phyloP scores from a whole-genome alignment of 305 asterid genomes.

The Solanum hybrid region DNA sequence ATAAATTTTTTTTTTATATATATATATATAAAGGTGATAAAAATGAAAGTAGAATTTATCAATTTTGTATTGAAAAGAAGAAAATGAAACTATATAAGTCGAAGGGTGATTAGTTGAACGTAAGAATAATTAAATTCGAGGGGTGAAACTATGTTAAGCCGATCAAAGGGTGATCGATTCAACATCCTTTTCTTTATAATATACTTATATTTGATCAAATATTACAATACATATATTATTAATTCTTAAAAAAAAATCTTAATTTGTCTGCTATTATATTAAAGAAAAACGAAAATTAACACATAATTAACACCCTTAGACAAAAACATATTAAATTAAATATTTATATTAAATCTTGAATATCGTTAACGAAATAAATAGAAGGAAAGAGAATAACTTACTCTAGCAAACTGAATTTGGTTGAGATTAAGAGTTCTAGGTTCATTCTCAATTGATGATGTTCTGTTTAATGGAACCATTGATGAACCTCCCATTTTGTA shows the following conservation, averaged over 20 bases:
- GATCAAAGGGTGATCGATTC: neutral
- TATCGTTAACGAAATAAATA: neutral
- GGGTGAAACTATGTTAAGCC: neutral
- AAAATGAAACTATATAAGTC: too few species aligned
- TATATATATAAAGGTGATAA: too few species aligned
- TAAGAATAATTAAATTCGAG: neutral
- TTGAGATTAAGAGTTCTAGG: slow-evolving; percentile 45
- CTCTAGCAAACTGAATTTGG: slow-evolving; percentile 53
- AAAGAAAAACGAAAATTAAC: too few species aligned
- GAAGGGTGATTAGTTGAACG: neutral
- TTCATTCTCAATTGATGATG: slow-evolving; percentile 56
- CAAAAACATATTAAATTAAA: neutral
- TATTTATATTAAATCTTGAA: neutral
- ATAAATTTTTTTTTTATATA: too few species aligned
- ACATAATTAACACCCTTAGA: neutral
- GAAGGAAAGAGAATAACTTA: neutral
- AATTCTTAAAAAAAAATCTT: too few species aligned
- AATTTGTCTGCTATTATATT: too few species aligned
- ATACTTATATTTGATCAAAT: neutral
- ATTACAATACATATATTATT: too few species aligned
- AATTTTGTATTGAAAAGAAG: neutral
- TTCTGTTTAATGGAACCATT: slow-evolving; percentile 23
- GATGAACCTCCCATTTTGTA: slow-evolving; percentile 1
- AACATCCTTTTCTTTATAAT: neutral
- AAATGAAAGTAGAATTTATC: neutral